These are phyloP conservation scores for Lippia alba DNA, from an alignment of 305 asterid species.

Conservation along the genomic window DNA sequence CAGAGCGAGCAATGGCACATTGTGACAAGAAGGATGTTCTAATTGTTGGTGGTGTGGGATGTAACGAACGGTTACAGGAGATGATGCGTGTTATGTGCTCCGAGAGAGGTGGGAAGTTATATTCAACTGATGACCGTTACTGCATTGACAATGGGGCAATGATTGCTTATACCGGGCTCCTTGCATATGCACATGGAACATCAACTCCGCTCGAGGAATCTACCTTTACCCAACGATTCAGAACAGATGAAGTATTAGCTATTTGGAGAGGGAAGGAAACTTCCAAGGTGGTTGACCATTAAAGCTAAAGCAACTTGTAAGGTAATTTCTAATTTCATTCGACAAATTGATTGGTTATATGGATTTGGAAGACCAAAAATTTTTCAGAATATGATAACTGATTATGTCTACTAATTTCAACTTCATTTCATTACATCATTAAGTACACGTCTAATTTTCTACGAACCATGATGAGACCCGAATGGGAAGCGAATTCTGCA, in stretches of 20 bases:
- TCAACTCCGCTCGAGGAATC: constrained; percentile 85
- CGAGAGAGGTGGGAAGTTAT: constrained; percentile 88
- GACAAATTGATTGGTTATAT: too few relatives aligned
- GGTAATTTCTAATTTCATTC: too few relatives aligned
- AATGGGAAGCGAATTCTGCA: too few relatives aligned
- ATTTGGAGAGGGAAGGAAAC: constrained; percentile 86
- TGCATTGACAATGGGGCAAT: constrained; percentile 97
- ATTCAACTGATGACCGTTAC: constrained; percentile 91
- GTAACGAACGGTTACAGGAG: constrained; percentile 87
- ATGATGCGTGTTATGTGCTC: constrained; percentile 96
- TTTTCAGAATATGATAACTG: too few relatives aligned
- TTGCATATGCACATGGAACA: constrained; percentile 76
- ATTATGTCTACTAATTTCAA: too few relatives aligned
- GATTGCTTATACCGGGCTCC: constrained; percentile 97
- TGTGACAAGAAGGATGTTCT: constrained; percentile 95
- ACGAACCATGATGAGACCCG: too few relatives aligned
- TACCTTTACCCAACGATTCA: constrained; percentile 89
- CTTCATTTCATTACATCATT: too few relatives aligned
- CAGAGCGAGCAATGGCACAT: constrained; percentile 98
- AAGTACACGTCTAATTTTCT: too few relatives aligned
- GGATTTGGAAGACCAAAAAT: too few relatives aligned
- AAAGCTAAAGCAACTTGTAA: too few relatives aligned
- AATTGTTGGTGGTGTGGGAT: constrained; percentile 98
- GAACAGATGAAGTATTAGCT: constrained; percentile 96
- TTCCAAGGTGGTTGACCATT: constrained; percentile 30